Base-by-base conservation (phyloP, 1,284 basidiomycete species). In the Laetiporus sulphureus region DNA sequence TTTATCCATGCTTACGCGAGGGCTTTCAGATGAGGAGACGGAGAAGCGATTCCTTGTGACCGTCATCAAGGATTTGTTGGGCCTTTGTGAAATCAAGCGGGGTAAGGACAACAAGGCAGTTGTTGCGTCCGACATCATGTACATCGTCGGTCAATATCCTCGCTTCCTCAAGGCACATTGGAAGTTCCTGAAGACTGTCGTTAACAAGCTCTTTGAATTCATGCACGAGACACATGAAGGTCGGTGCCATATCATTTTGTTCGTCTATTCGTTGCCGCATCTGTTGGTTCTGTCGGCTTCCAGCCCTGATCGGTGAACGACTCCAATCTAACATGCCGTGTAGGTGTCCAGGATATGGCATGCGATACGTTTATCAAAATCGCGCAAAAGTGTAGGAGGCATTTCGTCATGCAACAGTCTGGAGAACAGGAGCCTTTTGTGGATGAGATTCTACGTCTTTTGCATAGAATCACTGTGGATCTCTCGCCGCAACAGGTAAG, bases 321-420 rank as follows among this genome's bases (percentile, higher is more conserved):
- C 27, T 36, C 41, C 43, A 45, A 47, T 42, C 34, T 52, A 21
- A 41, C 41, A 27, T 27, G 40, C 29, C 30, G 27, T 44, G 36
- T 37, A 89, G 88, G 90, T 73, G 96, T 99, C 10, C 96, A 99
- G 66, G 96, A 99, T 66, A 99, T 99, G 96, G 96, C 96, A 36
- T 99, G 96, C 65, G 96, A 99, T 65, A 99, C 96, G 0, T 99
- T 99, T 68, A 98, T 99, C 73, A 99, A 99, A 70, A 99, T 99
- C 56, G 93, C 96, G 16, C 95, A 99, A 63, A 99, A 98, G 67
- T 99, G 96, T 62, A 79, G 94, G 36, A 78, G 95, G 41, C 96
- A 99, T 66, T 99, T 99, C 57, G 93, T 99, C 46, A 95, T 98
- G 84, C 92, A 96, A 61, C 96, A 99, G 65, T 87, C 91, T 2